Percentiles rank a stretch among this genome's conserved stretches.
Conservation (phyloP, 2,329 filamentous ascomycete species). For the Penicillium rolfsii region DNA sequence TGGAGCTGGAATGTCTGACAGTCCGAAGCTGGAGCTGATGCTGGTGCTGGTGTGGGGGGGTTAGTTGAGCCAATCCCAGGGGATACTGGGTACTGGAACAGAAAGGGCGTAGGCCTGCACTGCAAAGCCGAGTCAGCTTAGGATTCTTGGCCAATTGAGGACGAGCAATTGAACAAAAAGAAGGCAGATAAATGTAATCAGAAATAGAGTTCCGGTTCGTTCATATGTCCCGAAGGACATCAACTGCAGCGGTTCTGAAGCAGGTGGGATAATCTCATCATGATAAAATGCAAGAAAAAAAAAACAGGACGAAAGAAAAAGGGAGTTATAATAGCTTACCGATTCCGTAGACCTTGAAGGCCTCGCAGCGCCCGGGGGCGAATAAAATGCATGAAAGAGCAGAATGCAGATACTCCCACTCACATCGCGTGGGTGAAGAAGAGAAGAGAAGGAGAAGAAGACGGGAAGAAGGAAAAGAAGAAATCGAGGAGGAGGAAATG, state of each 20-base stretch:
- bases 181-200: conserved; percentile 18
- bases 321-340: conserved; percentile 38
- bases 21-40: conserved; percentile 5
- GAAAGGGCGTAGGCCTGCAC: conserved; percentile 30
- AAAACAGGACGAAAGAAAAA: conserved; percentile 8
- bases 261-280: conserved; percentile 49
- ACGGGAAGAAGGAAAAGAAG: conserved; percentile 10
- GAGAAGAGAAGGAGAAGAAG: conserved; percentile 18
- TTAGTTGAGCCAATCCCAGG: conserved; percentile 22
- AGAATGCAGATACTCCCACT: conserved; percentile 15
- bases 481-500: conserved; percentile 12
- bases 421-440: conserved; percentile 29
- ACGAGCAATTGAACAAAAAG: conserved; percentile 11
- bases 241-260: conserved; percentile 72
- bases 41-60: conserved; percentile 22
- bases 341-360: conserved; percentile 33
- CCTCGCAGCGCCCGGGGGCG: conserved; percentile 40
- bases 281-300: conserved; percentile 23
- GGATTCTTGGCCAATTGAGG: background rate
- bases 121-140: conserved; percentile 32
- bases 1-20: conserved; percentile 31
- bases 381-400: conserved; percentile 44
- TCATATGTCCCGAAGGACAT: conserved; percentile 53
- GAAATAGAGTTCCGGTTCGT: conserved; percentile 33
- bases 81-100: conserved; percentile 9